These are phyloP conservation scores for Lactarius psammicola DNA, from an alignment of 768 basidiomycete species.

Conservation along the genomic window DNA sequence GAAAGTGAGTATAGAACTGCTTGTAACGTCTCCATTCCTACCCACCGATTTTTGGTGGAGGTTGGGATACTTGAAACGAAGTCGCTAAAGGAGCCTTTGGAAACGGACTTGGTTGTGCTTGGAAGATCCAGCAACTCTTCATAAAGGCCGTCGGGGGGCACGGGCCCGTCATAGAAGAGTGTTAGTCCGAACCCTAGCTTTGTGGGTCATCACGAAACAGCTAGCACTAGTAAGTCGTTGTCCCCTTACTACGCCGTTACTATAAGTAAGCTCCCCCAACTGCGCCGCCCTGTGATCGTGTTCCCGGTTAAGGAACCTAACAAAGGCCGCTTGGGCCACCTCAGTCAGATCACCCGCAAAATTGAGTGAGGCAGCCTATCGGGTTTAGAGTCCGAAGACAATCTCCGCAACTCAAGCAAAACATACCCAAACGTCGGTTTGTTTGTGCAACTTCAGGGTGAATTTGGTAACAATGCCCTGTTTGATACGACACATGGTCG, in stretches of 20 bases:
- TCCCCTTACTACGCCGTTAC: constrained; percentile 29
- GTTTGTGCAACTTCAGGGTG: constrained; percentile 8
- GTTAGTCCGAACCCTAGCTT: constrained; percentile 7
- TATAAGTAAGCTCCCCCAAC: constrained; percentile 2
- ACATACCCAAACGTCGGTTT: constrained; percentile 25
- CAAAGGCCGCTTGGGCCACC: not conserved
- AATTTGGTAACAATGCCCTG: constrained; percentile 26
- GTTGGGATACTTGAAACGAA: constrained; percentile 36
- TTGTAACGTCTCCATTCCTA: not conserved
- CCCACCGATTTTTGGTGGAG: constrained; percentile 30
- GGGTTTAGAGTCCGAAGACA: not conserved
- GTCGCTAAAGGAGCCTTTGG: constrained; percentile 39
- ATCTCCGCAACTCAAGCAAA: not conserved
- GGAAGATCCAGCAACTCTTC: constrained; percentile 46
- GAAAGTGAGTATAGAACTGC: not conserved
- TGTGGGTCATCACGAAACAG: constrained; percentile 31
- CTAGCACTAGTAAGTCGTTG: constrained; percentile 35
- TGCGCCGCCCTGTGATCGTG: constrained; percentile 16
- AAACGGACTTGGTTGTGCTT: constrained; percentile 36
- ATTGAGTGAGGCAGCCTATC: constrained; percentile 6
- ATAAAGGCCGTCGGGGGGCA: constrained; percentile 45
- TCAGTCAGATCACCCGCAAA: constrained; percentile 5
- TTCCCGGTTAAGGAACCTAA: not conserved
- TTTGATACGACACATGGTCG: not conserved
- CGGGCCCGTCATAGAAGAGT: constrained; percentile 57